phyloP scores from a whole-genome alignment of 176 grass and related monocot genomes.

The Hsuehochloa calcarea region DNA sequence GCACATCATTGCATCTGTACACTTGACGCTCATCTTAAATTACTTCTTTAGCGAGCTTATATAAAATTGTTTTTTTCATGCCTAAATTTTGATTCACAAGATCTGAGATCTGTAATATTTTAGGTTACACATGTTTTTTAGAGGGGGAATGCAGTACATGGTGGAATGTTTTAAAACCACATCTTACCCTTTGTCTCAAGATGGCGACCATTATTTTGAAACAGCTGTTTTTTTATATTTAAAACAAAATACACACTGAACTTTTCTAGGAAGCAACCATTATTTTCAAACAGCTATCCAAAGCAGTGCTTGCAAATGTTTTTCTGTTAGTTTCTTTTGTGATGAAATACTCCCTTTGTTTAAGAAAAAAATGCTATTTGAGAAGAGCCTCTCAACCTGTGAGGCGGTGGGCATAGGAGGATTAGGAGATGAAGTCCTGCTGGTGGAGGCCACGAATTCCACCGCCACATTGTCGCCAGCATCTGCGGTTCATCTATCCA shows the following conservation, averaged over 20 bases:
- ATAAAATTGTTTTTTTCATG: not conserved
- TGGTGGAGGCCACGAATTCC: no score
- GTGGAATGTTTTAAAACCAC: not conserved
- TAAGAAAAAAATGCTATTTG: no score
- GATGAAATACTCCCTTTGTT: not conserved
- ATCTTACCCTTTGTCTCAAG: not conserved
- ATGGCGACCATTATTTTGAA: no score
- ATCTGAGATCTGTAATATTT: slow-evolving; percentile 7
- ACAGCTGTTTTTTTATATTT: not conserved
- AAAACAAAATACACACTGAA: not conserved
- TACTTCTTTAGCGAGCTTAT: not conserved
- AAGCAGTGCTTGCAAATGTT: not conserved
- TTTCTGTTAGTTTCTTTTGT: not conserved
- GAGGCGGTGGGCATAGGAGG: no score
- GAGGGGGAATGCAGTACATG: not conserved
- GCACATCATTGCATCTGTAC: not conserved
- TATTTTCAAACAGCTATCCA: not conserved
- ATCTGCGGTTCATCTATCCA: no score
- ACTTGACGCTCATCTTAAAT: slow-evolving; percentile 23
- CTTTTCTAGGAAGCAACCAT: not conserved
- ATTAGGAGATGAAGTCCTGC: no score
- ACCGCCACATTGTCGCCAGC: no score
- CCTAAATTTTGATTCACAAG: not conserved
- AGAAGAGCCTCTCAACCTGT: no score
- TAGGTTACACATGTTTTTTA: not conserved